Evolutionary conservation across 257 asterid genomes (phyloP), one percentile per base, ranked within the genome.

Genomic region (Jacaranda mimosifolia): DNA sequence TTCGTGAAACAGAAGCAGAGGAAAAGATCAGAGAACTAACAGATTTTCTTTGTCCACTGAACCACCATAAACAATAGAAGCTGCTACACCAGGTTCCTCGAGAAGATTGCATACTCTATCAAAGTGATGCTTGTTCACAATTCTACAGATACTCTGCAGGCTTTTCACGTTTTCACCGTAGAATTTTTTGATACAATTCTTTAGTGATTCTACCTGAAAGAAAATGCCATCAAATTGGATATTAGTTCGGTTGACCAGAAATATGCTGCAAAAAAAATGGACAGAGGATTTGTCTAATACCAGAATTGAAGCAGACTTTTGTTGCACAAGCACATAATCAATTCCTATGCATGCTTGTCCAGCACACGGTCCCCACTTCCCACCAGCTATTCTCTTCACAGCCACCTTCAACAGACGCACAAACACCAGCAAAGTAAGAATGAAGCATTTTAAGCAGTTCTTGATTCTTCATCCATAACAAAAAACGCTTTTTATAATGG

Each of bases 281-380:
- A 21, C 1, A 51, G 68, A 9, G 58, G 64, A 36, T 52, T 75
- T 15, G 72, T 3, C 11, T 9, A 64, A 57, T 93, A 95, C 99
- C 98, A 91, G 80, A 63, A 67, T 48, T 1, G 91, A 70, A 82
- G 96, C 93, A 77, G 79, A 65, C 63, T 82, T 82, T 59, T 83
- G 80, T 72, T 89, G 88, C 70, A 93, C 97, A 11, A 95, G 94
- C 62, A 95, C 62, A 80, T 95, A 95, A 83, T 95, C 98, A 19
- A 91, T 77, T 76, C 91, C 98, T 56, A 95, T 85, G 91, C 99
- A 95, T 64, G 96, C 99, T 88, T 95, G 99, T 79, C 99, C 99
- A 18, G 92, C 93, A 78, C 99, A 93, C 4, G 92, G 83, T 42
- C 98, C 99, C 98, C 98, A 95, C 82, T 95, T 95, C 32, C 91